Evolutionary conservation across 2,329 filamentous ascomycete genomes (phyloP).

Genomic region (Penicillium vulpinum): DNA sequence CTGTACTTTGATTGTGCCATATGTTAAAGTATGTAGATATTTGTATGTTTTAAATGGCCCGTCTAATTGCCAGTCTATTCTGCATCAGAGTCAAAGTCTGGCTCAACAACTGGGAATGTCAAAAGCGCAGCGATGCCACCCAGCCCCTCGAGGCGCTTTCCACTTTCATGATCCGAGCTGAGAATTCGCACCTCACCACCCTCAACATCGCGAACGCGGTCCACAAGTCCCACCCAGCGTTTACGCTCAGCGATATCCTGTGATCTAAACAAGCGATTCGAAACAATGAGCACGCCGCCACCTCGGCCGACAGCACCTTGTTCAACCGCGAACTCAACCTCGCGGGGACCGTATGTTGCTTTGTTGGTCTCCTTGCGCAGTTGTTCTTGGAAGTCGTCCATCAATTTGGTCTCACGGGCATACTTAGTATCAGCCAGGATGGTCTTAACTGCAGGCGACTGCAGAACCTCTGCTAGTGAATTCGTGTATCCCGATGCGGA

Average conservation of each 20-base stretch:
- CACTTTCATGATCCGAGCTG: constrained; percentile 92
- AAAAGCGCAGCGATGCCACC: constrained; percentile 87
- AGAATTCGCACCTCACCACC: constrained; percentile 87
- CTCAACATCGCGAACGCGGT: constrained; percentile 75
- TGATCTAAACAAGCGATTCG: constrained; percentile 82
- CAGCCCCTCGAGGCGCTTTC: constrained; percentile 76
- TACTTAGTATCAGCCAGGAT: constrained; percentile 87
- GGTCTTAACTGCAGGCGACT: constrained; percentile 72
- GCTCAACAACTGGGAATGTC: constrained; percentile 80
- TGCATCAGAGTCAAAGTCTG: constrained; percentile 68
- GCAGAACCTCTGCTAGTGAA: constrained; percentile 81
- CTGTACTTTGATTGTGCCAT: not conserved
- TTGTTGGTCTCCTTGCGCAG: constrained; percentile 81
- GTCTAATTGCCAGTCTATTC: constrained; percentile 26
- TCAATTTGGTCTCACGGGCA: constrained; percentile 74
- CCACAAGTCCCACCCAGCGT: constrained; percentile 81
- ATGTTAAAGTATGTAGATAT: not conserved
- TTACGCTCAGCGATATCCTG: constrained; percentile 74
- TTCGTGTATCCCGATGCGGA: constrained; percentile 83
- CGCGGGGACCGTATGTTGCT: constrained; percentile 84
- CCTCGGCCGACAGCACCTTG: constrained; percentile 87
- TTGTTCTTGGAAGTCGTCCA: constrained; percentile 79
- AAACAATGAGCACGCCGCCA: constrained; percentile 81
- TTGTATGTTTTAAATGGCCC: not conserved
- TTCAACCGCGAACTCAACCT: constrained; percentile 78